These are phyloP conservation scores for Penicillium atrosanguineum DNA, from an alignment of 495 filamentous ascomycete genomes.

Conservation along the genomic window DNA sequence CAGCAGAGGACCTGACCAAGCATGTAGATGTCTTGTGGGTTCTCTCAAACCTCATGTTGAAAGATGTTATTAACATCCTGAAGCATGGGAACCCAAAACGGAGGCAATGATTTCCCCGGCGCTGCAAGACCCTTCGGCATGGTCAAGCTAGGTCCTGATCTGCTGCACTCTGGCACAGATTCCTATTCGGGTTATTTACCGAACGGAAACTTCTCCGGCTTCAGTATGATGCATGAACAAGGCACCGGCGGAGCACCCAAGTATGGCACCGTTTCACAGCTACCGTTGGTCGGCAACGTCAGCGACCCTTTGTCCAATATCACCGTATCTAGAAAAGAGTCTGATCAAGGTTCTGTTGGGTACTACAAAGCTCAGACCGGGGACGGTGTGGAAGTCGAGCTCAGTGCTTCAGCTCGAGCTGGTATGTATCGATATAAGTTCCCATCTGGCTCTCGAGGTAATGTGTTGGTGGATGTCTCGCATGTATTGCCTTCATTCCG, in stretches of 20 bases:
- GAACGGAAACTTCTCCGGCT: slow-evolving; percentile 60
- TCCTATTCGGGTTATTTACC: slow-evolving; percentile 65
- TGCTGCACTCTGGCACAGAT: slow-evolving; percentile 47
- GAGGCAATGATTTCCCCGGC: slow-evolving; percentile 71
- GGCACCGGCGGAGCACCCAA: slow-evolving; percentile 75
- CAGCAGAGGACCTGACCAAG: slow-evolving; percentile 20
- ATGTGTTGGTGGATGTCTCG: slow-evolving; percentile 67
- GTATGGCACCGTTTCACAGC: slow-evolving; percentile 66
- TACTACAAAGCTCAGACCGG: slow-evolving; percentile 59
- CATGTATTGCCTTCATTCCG: slow-evolving; percentile 65
- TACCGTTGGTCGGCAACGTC: slow-evolving; percentile 56
- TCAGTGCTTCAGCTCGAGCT: slow-evolving; percentile 59
- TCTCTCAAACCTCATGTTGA: neutral
- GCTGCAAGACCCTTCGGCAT: slow-evolving; percentile 65
- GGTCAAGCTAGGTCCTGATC: slow-evolving; percentile 69
- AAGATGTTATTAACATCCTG: neutral
- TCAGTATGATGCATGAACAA: slow-evolving; percentile 72
- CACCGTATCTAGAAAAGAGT: slow-evolving; percentile 45
- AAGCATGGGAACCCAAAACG: slow-evolving; percentile 39
- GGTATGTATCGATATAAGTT: slow-evolving; percentile 66
- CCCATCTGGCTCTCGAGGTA: slow-evolving; percentile 32
- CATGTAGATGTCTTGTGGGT: slow-evolving; percentile 40
- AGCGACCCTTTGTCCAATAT: slow-evolving; percentile 57
- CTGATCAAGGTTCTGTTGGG: slow-evolving; percentile 58
- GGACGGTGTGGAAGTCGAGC: slow-evolving; percentile 55